Conservation (phyloP, 148 eudicot genomes). For the Silene latifolia region DNA sequence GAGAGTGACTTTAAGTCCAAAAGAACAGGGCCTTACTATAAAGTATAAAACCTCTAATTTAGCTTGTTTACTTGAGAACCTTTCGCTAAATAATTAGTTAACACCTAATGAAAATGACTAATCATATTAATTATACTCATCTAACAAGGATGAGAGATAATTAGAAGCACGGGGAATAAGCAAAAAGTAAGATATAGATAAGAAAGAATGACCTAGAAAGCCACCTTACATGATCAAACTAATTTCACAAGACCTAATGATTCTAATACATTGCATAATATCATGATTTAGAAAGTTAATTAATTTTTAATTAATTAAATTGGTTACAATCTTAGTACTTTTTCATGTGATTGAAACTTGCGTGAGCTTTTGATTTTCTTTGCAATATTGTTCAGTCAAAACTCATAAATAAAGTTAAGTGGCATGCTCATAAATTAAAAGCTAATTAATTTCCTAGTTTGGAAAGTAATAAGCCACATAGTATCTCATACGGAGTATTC, state of each 20-base stretch:
- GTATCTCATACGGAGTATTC: neutral
- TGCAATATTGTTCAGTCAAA: neutral
- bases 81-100: too few species aligned
- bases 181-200: neutral
- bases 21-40: too few species aligned
- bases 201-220: neutral
- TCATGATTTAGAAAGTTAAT: conserved; percentile 2
- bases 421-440: neutral
- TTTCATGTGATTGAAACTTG: conserved; percentile 4
- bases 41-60: too few species aligned
- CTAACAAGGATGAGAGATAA: neutral
- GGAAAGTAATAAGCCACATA: neutral
- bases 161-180: neutral
- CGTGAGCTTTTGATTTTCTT: neutral
- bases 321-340: neutral
- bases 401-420: neutral
- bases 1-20: too few species aligned
- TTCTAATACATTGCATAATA: conserved; percentile 5
- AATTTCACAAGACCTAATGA: neutral
- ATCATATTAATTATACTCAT: neutral
- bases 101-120: neutral
- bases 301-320: neutral
- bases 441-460: neutral
- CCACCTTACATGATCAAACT: conserved; percentile 2
- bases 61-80: too few species aligned